A percentile compares a stretch with the other conserved stretches of the same genome.
Evolutionary conservation across 805 yeast species (phyloP).

Genomic region (Yarrowia keelungensis): DNA sequence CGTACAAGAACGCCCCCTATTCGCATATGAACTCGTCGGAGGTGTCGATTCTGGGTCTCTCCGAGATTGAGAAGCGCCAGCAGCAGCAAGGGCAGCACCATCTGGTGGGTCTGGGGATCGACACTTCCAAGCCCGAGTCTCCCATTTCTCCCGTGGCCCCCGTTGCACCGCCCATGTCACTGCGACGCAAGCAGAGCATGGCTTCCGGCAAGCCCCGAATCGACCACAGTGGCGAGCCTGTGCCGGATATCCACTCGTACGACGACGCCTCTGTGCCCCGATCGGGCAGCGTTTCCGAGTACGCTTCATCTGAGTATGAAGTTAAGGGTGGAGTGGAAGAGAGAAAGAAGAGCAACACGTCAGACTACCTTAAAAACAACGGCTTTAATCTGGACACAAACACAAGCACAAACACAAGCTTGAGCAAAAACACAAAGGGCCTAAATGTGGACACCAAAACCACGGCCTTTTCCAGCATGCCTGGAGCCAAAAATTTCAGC

Average conservation of each 20-base stretch:
- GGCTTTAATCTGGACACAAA: neutral
- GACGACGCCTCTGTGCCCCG: neutral
- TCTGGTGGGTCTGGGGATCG: conserved; percentile 16
- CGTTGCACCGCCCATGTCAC: conserved; percentile 28
- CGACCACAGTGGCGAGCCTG: conserved; percentile 4
- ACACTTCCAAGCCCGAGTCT: conserved; percentile 10
- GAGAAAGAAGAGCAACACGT: neutral
- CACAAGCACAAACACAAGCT: neutral
- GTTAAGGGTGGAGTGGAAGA: too few species aligned
- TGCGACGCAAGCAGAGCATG: conserved; percentile 31
- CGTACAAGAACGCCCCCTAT: conserved; percentile 16
- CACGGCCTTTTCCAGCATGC: neutral
- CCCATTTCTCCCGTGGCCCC: neutral
- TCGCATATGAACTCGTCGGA: conserved; percentile 30
- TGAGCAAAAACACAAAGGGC: neutral
- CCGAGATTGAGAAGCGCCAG: conserved; percentile 2
- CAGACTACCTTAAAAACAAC: conserved; percentile 17
- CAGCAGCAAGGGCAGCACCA: neutral
- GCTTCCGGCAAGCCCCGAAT: conserved; percentile 7
- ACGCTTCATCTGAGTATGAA: too few species aligned
- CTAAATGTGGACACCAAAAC: neutral
- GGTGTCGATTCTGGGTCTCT: conserved; percentile 17
- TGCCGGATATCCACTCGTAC: neutral
- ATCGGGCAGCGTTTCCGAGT: too few species aligned
- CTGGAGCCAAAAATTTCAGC: neutral